Evolutionary conservation across 768 basidiomycete species (phyloP).

Genomic region (Hydnomerulius pinastri): DNA sequence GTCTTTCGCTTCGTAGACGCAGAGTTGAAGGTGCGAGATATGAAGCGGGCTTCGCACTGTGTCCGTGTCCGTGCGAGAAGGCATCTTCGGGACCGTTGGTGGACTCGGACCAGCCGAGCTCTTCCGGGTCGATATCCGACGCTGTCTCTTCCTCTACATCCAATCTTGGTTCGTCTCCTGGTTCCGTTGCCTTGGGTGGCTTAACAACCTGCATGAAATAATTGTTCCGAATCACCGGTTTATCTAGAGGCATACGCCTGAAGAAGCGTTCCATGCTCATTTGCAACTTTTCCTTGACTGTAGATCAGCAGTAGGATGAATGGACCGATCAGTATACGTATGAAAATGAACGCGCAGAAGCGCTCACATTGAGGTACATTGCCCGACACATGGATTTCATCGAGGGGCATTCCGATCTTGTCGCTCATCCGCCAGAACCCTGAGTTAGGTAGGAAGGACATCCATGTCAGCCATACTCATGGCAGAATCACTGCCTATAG

Average conservation of each 20-base stretch:
- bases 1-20: conserved; percentile 62
- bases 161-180: conserved; percentile 10
- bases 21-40: conserved; percentile 43
- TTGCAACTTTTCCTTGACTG: conserved; percentile 64
- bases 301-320: conserved; percentile 8
- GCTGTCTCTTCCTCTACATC: conserved; percentile 7
- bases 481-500: neutral
- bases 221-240: conserved; percentile 73
- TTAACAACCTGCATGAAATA: conserved; percentile 50
- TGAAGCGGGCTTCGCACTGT: conserved; percentile 15
- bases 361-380: conserved; percentile 71
- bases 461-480: neutral
- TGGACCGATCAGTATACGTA: neutral
- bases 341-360: neutral
- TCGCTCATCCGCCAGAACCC: conserved; percentile 79
- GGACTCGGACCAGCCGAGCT: conserved; percentile 63
- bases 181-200: conserved; percentile 13
- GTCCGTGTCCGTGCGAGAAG: conserved; percentile 34
- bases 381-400: conserved; percentile 71
- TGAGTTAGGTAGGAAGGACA: conserved; percentile 25
- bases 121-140: conserved; percentile 53
- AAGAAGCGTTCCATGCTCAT: conserved; percentile 71
- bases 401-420: conserved; percentile 71
- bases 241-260: conserved; percentile 61
- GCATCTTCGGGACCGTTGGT: conserved; percentile 57